These are phyloP conservation scores for Dioszegia aurantiaca DNA, from an alignment of 768 basidiomycete genomes.

Conservation along the genomic window DNA sequence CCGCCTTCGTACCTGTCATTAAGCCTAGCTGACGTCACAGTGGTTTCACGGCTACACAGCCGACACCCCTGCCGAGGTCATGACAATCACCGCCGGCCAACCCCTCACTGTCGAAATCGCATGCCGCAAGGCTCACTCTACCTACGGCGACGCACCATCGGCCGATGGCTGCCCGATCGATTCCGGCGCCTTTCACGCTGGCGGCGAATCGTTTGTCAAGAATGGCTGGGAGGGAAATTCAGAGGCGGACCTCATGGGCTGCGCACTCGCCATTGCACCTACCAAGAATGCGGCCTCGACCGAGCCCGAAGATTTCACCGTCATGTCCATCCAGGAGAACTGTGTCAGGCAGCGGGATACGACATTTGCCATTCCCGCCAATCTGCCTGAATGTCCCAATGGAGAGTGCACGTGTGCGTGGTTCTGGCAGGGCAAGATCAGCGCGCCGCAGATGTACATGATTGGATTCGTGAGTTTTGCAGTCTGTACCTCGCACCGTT, in stretches of 20 bases:
- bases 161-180: slow-evolving; percentile 33
- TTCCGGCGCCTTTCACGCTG: slow-evolving; percentile 36
- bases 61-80: slow-evolving; percentile 12
- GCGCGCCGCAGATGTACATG: slow-evolving; percentile 33
- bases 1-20: no score
- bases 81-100: slow-evolving; percentile 27
- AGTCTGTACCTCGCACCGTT: no score
- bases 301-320: slow-evolving; percentile 41
- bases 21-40: slow-evolving; percentile 16
- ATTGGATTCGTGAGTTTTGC: slow-evolving; percentile 27
- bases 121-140: slow-evolving; percentile 27
- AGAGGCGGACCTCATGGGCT: slow-evolving; percentile 30
- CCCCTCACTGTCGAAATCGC: slow-evolving; percentile 31
- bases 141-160: slow-evolving; percentile 26
- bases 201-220: slow-evolving; percentile 15
- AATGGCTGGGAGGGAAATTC: slow-evolving; percentile 17
- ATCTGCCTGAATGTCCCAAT: slow-evolving; percentile 45
- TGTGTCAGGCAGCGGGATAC: slow-evolving; percentile 37
- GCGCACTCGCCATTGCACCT: slow-evolving; percentile 41
- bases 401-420: slow-evolving; percentile 44
- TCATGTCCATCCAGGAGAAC: slow-evolving; percentile 40
- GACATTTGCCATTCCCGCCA: slow-evolving; percentile 37
- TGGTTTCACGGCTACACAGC: slow-evolving; percentile 33
- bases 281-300: slow-evolving; percentile 18
- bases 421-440: slow-evolving; percentile 31